Base-by-base conservation (phyloP, 805 yeast species). In the Candida andamanensis region DNA sequence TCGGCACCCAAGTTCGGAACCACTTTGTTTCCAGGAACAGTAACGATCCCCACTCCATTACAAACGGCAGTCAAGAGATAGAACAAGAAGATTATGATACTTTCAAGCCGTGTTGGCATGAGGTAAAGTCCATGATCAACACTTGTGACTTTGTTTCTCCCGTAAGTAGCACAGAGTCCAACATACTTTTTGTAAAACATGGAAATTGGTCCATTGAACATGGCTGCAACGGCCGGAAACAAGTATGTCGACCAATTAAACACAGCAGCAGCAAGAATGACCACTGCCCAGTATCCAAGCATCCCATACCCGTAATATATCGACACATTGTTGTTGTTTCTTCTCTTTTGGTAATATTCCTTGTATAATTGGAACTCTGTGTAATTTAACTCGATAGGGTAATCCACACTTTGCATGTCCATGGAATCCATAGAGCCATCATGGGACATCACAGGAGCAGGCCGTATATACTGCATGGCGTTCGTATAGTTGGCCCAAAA, bases 231-330 rank as follows among this genome's bases (percentile, higher is more conserved):
- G 2, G 50, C 39, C 2, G 76, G 77, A 19, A 60, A 56, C 15
- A 70, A 36, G 24, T 54, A 46, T 16, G 49, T 40, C 5, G 53
- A 17, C 69, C 74, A 66, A 38, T 70, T 67, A 26, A 54, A 46
- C 10, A 69, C 14, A 2, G 63, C 63, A 3, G 71, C 61, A 16
- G 64, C 19, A 1, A 73, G 24, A 32, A 71, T 42, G 26, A 76
- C 50, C 2, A 57, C 31, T 4, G 57, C 69, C 76, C 78, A 72
- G 40, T 66, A 72, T 0, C 69, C 67, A 17, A 75, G 34, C 26
- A 65, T 43, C 2, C 63, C 73, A 12, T 64, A 56, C 26, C 63
- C 45, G 49, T 47, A 37, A 67, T 57, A 36, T 55, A 64, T 16
- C 10, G 30, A 27, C 10, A 27, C 30, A 27, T 27, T 27, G 23